These are phyloP conservation scores for Boeremia exigua DNA, from an alignment of 2,329 filamentous ascomycete species.

Conservation along the genomic window DNA sequence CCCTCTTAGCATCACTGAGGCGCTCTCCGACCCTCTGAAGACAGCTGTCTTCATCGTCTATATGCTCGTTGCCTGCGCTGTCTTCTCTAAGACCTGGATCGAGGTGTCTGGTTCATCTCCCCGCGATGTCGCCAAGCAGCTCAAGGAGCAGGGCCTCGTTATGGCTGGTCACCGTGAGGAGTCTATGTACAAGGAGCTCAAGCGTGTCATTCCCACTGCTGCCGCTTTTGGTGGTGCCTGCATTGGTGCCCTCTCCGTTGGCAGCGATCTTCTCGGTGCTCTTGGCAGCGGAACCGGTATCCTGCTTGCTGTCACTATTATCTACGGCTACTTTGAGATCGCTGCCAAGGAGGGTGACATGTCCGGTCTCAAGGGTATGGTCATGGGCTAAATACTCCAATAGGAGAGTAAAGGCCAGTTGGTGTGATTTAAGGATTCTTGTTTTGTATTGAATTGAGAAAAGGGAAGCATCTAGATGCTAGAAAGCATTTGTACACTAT, in stretches of 20 bases:
- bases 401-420: background rate
- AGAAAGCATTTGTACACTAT: constrained; percentile 21
- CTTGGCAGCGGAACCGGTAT: constrained; percentile 97
- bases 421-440: constrained; percentile 8
- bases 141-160: constrained; percentile 99
- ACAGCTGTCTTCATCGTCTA: constrained; percentile 94
- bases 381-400: constrained; percentile 55
- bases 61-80: constrained; percentile 96
- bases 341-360: constrained; percentile 98
- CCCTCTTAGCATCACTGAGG: constrained; percentile 95
- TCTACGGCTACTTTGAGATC: constrained; percentile 99
- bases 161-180: constrained; percentile 99
- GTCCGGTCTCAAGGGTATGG: constrained; percentile 73
- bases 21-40: constrained; percentile 95
- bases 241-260: constrained; percentile 96
- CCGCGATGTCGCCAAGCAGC: constrained; percentile 97
- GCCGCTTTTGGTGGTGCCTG: constrained; percentile 98
- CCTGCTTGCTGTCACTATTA: constrained; percentile 98
- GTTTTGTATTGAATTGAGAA: constrained; percentile 16
- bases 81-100: constrained; percentile 99
- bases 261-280: constrained; percentile 93
- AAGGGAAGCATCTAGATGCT: constrained; percentile 17
- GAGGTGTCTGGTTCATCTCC: constrained; percentile 98
- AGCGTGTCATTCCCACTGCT: constrained; percentile 97
- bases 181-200: constrained; percentile 99